Percentiles rank a stretch among this genome's conserved stretches.
phyloP scores from a whole-genome alignment of 139 green algal genomes.

The Chlorella vulgaris region DNA sequence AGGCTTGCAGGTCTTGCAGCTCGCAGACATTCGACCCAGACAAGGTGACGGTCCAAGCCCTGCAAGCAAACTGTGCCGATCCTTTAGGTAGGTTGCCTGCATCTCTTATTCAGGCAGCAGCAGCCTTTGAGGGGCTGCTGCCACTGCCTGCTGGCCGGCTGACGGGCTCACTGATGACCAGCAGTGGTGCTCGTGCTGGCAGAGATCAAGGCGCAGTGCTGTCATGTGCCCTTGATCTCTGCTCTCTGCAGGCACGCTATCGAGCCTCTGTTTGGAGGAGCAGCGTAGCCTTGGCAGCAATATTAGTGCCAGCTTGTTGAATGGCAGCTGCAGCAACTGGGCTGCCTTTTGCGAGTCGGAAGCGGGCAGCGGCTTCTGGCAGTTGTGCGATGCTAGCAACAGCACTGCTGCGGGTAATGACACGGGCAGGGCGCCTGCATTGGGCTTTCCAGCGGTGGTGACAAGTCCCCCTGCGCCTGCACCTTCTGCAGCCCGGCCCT shows the following conservation, averaged over 20 bases:
- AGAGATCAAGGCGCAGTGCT: no score
- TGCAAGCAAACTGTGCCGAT: slow-evolving; percentile 19
- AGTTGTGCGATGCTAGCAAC: no score
- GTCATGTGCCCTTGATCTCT: not conserved
- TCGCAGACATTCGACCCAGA: not conserved
- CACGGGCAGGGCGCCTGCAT: not conserved
- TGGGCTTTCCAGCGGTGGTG: not conserved
- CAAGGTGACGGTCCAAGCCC: slow-evolving; percentile 20
- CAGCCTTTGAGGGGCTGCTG: no score
- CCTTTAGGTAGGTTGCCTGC: slow-evolving; percentile 15
- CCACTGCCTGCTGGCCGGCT: no score
- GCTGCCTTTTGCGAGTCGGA: not conserved
- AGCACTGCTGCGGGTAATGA: not conserved
- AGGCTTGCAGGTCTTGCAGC: not conserved
- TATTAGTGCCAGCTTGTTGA: not conserved
- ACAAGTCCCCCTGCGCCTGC: not conserved
- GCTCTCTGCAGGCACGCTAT: slow-evolving; percentile 31
- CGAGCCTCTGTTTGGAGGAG: not conserved
- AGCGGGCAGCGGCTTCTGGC: not conserved
- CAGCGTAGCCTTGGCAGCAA: not conserved
- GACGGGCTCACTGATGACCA: no score
- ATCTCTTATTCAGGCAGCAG: not conserved
- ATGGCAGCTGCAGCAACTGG: not conserved
- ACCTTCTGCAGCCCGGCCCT: not conserved
- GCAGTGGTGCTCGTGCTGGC: no score